phyloP scores from a whole-genome alignment of 306 rosid genomes.

The Vigna nakashimae region DNA sequence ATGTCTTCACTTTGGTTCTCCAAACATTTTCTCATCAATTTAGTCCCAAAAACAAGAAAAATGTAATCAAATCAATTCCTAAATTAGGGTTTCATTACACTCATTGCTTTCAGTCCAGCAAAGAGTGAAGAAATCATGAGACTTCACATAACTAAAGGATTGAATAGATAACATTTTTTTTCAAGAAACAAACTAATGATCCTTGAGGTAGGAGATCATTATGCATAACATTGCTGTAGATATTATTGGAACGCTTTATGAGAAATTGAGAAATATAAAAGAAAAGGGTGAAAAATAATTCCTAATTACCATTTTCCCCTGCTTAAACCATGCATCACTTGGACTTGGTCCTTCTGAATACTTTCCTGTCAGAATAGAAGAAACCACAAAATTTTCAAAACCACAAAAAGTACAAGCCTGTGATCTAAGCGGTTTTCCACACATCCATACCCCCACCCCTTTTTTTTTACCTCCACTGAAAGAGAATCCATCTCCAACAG shows the following conservation, averaged over 20 bases:
- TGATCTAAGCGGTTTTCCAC: not conserved
- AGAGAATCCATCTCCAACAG: constrained; percentile 87
- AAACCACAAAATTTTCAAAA: constrained; percentile 27
- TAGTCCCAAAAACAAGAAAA: not conserved
- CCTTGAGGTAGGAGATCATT: not conserved
- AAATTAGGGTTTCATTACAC: not conserved
- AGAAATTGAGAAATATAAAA: not conserved
- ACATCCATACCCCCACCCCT: not conserved
- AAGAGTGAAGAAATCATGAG: constrained; percentile 6
- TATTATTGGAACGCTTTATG: not conserved
- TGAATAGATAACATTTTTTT: not conserved
- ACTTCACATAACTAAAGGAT: not conserved
- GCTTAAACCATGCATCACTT: constrained; percentile 90
- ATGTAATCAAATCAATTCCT: not conserved
- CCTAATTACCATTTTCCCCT: constrained; percentile 72
- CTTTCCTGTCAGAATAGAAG: constrained; percentile 63
- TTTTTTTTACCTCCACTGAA: constrained; percentile 75
- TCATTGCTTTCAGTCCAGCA: not conserved
- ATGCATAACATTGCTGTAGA: not conserved
- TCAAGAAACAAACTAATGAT: not conserved
- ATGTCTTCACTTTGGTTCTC: not conserved
- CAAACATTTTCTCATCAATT: not conserved
- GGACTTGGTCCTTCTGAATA: constrained; percentile 84
- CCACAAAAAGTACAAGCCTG: not conserved
- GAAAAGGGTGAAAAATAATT: not conserved